Evolutionary conservation across 192 early-diverging fungal species (phyloP).

Genomic region (Backusella macrospora): DNA sequence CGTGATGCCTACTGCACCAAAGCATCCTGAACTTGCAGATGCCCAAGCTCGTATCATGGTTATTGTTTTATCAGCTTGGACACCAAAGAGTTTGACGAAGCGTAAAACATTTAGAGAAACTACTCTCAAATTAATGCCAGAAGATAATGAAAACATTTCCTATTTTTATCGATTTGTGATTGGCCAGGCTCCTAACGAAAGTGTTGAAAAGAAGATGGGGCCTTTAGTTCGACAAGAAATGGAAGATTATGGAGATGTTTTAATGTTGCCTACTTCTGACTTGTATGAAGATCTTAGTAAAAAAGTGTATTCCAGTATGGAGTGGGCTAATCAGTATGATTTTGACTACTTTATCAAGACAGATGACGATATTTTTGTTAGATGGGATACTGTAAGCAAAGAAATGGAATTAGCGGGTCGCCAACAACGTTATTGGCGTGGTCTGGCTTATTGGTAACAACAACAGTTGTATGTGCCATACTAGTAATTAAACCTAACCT

Average conservation of each 20-base stretch:
- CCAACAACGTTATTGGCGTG: slow-evolving; percentile 58
- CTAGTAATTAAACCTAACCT: background rate
- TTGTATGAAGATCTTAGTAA: slow-evolving; percentile 54
- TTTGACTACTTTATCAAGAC: slow-evolving; percentile 64
- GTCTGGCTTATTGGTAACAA: slow-evolving; percentile 57
- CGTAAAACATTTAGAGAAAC: slow-evolving; percentile 52
- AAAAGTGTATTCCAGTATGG: slow-evolving; percentile 59
- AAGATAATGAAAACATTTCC: slow-evolving; percentile 42
- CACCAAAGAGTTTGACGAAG: slow-evolving; percentile 52
- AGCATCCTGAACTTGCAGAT: slow-evolving; percentile 28
- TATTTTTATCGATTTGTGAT: slow-evolving; percentile 57
- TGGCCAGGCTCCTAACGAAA: slow-evolving; percentile 49
- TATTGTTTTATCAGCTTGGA: slow-evolving; percentile 59
- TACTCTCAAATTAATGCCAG: slow-evolving; percentile 48
- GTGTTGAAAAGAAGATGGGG: slow-evolving; percentile 45
- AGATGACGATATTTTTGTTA: slow-evolving; percentile 64
- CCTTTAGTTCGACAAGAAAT: slow-evolving; percentile 50
- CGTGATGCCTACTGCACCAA: slow-evolving; percentile 33
- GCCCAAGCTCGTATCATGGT: slow-evolving; percentile 53
- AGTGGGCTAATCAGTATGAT: slow-evolving; percentile 55
- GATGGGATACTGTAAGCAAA: slow-evolving; percentile 54
- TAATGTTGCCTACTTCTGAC: slow-evolving; percentile 58
- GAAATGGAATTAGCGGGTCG: slow-evolving; percentile 50
- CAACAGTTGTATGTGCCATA: background rate
- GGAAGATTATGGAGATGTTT: slow-evolving; percentile 48